These are phyloP conservation scores for Domatiomyces catenatus DNA, from an alignment of 2,329 filamentous ascomycete genomes.

Conservation along the genomic window DNA sequence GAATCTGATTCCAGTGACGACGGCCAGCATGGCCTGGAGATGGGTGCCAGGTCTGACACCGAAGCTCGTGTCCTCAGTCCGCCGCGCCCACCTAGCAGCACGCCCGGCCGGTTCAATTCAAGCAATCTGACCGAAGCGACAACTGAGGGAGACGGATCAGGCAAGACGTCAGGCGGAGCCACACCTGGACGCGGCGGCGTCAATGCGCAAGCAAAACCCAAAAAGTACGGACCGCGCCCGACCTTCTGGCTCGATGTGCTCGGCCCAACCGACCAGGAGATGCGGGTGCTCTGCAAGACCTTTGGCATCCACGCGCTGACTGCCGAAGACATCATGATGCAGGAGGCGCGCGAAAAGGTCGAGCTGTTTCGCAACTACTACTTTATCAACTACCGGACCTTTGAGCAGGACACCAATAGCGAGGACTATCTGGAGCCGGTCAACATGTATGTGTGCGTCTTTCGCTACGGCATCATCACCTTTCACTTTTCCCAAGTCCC, in stretches of 20 bases:
- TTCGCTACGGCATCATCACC: conserved; percentile 83
- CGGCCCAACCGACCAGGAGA: conserved; percentile 80
- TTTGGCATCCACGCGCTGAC: conserved; percentile 95
- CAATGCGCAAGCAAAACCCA: conserved; percentile 36
- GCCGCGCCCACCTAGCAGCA: conserved; percentile 1
- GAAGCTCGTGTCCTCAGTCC: conserved; percentile 9
- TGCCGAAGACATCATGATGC: conserved; percentile 90
- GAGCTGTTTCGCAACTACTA: conserved; percentile 97
- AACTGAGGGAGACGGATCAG: conserved; percentile 4
- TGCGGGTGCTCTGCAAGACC: conserved; percentile 81
- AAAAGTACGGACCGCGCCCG: conserved; percentile 62
- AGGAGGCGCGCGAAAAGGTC: conserved; percentile 94
- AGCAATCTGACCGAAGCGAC: background rate
- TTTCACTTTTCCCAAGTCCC: conserved; percentile 93
- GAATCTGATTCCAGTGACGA: conserved; percentile 48
- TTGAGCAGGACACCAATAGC: conserved; percentile 82
- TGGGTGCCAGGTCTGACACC: conserved; percentile 44
- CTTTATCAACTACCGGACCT: conserved; percentile 95
- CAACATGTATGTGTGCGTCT: conserved; percentile 95
- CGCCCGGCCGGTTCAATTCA: conserved; percentile 1
- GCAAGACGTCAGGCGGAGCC: conserved; percentile 3
- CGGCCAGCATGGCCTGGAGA: conserved; percentile 22
- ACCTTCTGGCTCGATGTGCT: conserved; percentile 96
- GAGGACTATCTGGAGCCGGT: conserved; percentile 88
- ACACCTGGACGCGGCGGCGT: conserved; percentile 22